A percentile compares a stretch with the other conserved stretches of the same genome.
phyloP scores from a whole-genome alignment of 1,139 yeast genomes.

The Scheffersomyces cryptocercus region DNA sequence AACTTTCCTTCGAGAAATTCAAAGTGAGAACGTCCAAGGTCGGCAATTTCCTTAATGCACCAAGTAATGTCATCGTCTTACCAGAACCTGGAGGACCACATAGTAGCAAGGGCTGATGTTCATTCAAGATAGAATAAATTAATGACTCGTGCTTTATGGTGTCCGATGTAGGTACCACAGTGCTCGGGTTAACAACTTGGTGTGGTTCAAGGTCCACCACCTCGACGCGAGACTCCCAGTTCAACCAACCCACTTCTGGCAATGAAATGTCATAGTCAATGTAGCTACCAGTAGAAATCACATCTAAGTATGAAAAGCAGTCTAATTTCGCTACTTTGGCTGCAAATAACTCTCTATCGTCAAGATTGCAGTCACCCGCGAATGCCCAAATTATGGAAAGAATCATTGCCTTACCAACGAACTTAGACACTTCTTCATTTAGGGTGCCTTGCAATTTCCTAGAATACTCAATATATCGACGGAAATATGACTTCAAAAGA shows the following conservation, averaged over 20 bases:
- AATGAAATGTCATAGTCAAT: constrained; percentile 50
- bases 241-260: constrained; percentile 52
- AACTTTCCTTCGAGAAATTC: constrained; percentile 83
- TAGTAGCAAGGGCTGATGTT: constrained; percentile 63
- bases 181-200: constrained; percentile 60
- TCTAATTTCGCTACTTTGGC: constrained; percentile 23
- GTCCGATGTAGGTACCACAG: constrained; percentile 78
- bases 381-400: constrained; percentile 67
- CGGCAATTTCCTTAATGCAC: constrained; percentile 62
- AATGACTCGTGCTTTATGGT: constrained; percentile 68
- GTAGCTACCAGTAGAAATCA: constrained; percentile 9
- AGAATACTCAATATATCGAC: constrained; percentile 15
- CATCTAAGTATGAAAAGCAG: constrained; percentile 11
- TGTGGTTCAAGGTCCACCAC: constrained; percentile 58
- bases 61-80: constrained; percentile 86
- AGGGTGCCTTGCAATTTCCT: constrained; percentile 11
- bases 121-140: constrained; percentile 57
- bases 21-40: constrained; percentile 64
- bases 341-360: constrained; percentile 44
- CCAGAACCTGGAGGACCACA: constrained; percentile 99
- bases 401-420: constrained; percentile 37
- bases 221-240: constrained; percentile 48
- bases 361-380: constrained; percentile 55
- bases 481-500: constrained; percentile 25
- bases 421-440: constrained; percentile 27